Evolutionary conservation across 2,329 filamentous ascomycete genomes (phyloP), one percentile per base, ranked within the genome.

Genomic region (Colletotrichum noveboracense): DNA sequence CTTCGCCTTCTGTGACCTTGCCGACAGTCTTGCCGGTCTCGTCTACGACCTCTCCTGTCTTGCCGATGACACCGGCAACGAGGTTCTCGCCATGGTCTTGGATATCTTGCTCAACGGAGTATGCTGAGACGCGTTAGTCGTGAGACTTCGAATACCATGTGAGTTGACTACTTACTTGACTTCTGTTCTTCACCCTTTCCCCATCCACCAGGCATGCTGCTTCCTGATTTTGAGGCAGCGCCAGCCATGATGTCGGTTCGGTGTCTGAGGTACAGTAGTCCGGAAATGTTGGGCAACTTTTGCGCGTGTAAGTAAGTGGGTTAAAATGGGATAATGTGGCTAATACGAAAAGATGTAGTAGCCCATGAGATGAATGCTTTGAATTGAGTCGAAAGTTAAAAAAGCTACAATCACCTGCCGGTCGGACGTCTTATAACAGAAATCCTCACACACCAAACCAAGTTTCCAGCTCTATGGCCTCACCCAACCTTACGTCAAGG

Each of bases 31-130:
- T 87, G 67, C 86, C 87, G 13, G 85, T 79, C 13, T 85, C 81
- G 72, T 89, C 86, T 48, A 89, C 80, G 21, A 88, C 85, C 18
- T 88, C 86, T 18, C 88, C 87, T 26, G 81, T 79, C 75, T 87
- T 85, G 79, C 85, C 86, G 67, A 89, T 87, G 65, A 85, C 82
- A 43, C 86, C 84, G 21, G 84, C 85, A 61, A 83, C 83, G 14
- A 87, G 85, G 67, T 84, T 80, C 34, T 84, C 84, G 56, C 58
- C 79, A 67, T 55, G 83, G 81, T 75, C 81, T 26, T 76, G 55
- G 13, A 74, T 72, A 13, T 77, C 76, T 43, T 61, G 62, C 38
- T 78, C 76, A 24, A 73, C 70, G 12, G 74, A 76, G 32, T 76
- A 74, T 66, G 74, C 70, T 76, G 28, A 16, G 6, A 34, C 7